Conservation (phyloP, 768 basidiomycete species). For the Cantharellus anzutake region DNA sequence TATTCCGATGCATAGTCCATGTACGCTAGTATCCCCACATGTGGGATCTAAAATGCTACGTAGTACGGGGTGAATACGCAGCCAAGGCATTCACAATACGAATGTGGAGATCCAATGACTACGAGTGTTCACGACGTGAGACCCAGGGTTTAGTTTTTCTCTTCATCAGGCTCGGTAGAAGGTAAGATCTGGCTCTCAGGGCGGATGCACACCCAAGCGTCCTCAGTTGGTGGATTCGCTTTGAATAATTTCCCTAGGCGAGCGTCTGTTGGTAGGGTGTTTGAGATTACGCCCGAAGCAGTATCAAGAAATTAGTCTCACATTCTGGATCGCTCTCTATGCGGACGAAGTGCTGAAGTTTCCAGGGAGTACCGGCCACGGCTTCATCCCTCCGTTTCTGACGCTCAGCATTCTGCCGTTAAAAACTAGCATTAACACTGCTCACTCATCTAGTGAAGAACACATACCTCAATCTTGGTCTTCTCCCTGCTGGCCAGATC, state of each 20-base stretch:
- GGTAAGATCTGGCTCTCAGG: no score
- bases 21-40: no score
- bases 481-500: slow-evolving; percentile 82
- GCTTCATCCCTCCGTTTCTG: slow-evolving; percentile 70
- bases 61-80: no score
- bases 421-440: neutral
- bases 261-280: slow-evolving; percentile 30
- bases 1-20: no score
- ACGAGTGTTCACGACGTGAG: no score
- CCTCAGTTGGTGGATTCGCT: slow-evolving; percentile 50
- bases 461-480: slow-evolving; percentile 65
- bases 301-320: slow-evolving; percentile 20
- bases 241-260: slow-evolving; percentile 42
- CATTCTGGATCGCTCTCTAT: slow-evolving; percentile 55
- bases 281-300: neutral
- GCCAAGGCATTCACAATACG: no score
- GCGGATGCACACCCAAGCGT: slow-evolving; percentile 41
- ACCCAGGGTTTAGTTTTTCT: no score
- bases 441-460: neutral
- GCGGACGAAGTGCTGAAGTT: slow-evolving; percentile 56
- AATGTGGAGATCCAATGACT: no score
- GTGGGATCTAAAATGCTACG: no score
- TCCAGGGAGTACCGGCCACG: slow-evolving; percentile 53
- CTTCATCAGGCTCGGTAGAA: no score
- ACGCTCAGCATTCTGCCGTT: slow-evolving; percentile 71